These are phyloP conservation scores for Lipomyces starkeyi DNA, from an alignment of 805 yeast genomes.

Conservation along the genomic window DNA sequence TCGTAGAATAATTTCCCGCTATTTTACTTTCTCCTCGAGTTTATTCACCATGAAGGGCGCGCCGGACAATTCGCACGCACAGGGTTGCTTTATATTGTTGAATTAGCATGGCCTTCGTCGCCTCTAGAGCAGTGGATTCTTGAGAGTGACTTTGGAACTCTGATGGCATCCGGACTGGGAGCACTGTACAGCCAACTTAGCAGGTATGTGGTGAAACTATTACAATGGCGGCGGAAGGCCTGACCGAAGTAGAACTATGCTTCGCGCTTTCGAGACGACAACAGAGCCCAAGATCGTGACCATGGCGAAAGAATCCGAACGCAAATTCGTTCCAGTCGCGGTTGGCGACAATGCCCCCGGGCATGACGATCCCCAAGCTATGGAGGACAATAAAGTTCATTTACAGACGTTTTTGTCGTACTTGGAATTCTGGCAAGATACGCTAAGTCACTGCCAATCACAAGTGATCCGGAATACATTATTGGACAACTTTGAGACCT, in stretches of 20 bases:
- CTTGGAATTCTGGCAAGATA: slow-evolving; percentile 44
- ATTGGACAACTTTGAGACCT: slow-evolving; percentile 39
- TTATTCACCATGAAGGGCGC: slow-evolving; percentile 41
- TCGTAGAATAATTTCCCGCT: slow-evolving; percentile 39
- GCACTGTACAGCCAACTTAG: slow-evolving; percentile 42
- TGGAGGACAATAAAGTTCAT: slow-evolving; percentile 23
- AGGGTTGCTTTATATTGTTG: slow-evolving; percentile 42
- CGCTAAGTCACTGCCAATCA: slow-evolving; percentile 38
- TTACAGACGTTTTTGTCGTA: slow-evolving; percentile 39
- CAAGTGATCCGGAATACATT: slow-evolving; percentile 27
- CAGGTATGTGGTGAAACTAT: slow-evolving; percentile 22
- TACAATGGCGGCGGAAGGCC: background rate
- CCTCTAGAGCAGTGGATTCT: slow-evolving; percentile 41
- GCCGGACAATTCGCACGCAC: slow-evolving; percentile 43
- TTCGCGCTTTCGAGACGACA: slow-evolving; percentile 33
- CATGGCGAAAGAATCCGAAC: slow-evolving; percentile 33
- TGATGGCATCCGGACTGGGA: slow-evolving; percentile 45
- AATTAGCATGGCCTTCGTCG: slow-evolving; percentile 34
- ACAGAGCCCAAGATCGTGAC: slow-evolving; percentile 38
- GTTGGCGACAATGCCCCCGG: slow-evolving; percentile 12
- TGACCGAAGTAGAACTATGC: slow-evolving; percentile 21
- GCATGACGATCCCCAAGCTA: slow-evolving; percentile 24
- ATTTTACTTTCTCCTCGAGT: slow-evolving; percentile 40
- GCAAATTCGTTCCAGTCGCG: slow-evolving; percentile 21
- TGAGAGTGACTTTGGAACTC: slow-evolving; percentile 41